These are phyloP conservation scores for Arabidopsis lyrata DNA, from an alignment of 441 rosid genomes.

Conservation along the genomic window DNA sequence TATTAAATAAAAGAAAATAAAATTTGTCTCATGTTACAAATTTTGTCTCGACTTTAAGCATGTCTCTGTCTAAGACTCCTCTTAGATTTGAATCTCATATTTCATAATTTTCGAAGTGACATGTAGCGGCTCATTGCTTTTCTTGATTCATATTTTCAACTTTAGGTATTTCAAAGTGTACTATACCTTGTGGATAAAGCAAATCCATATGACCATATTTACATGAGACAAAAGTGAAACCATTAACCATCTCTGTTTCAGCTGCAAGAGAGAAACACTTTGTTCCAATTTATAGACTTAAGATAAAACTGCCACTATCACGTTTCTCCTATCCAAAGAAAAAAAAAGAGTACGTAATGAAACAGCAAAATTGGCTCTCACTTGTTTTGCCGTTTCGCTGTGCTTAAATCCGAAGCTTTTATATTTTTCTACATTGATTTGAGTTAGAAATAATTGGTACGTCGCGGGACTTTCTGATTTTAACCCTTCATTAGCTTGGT, in stretches of 20 bases:
- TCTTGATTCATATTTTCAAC: background rate
- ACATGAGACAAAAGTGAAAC: background rate
- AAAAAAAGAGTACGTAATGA: background rate
- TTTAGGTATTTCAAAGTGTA: background rate
- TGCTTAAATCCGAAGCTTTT: constrained; percentile 58
- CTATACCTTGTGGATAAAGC: background rate
- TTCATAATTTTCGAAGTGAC: background rate
- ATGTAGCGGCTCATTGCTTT: background rate
- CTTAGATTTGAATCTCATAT: background rate
- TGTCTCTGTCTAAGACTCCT: background rate
- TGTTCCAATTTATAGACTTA: background rate
- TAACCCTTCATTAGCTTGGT: too few species aligned
- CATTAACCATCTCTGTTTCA: background rate
- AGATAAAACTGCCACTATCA: background rate
- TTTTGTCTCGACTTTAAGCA: too few species aligned
- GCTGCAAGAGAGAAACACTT: background rate
- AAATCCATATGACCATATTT: background rate
- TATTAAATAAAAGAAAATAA: background rate
- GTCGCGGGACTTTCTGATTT: too few species aligned
- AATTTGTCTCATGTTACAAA: background rate
- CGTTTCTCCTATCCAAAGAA: background rate
- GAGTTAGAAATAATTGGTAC: background rate
- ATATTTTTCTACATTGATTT: constrained; percentile 39
- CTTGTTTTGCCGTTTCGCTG: constrained; percentile 43
- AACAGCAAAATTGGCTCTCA: background rate